Evolutionary conservation across 176 grass and related monocot genomes (phyloP), one percentile per base, ranked within the genome.

Genomic region (Bromus sterilis): DNA sequence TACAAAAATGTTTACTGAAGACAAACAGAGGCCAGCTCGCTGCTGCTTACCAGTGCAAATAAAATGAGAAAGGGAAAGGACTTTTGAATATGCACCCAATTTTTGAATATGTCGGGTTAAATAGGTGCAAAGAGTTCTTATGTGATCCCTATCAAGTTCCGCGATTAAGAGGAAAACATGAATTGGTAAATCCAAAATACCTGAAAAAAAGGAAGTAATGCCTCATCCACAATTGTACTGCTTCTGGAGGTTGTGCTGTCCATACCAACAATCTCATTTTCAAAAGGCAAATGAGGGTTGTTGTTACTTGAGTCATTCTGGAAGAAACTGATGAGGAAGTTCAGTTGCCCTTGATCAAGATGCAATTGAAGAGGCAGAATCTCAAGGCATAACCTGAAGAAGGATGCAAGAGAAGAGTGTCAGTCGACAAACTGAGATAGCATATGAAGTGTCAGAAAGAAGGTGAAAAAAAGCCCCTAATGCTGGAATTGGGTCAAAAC

Each of bases 191-290:
- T 65, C 64, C n/a, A 61, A 83, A 76, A 85, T 83, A 93, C 96
- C 96, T 99, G 96, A 86, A 99, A 99, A 74, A 99, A 99, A 74
- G 96, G 96, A 86, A 99, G 96, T 40, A 99, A 78, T 58, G 96
- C 93, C 84, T 95, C 96, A 57, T 91, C 93, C 30, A 79, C 89
- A 71, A 99, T 84, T 77, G 76, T 67, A 67, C 86, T 75, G 63
- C 87, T 87, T 72, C 44, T 82, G 67, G 62, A 91, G 31, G 32
- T 87, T 79, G 73, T 89, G 42, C 56, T 86, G n/a, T 82, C 80
- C 14, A 42, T 79, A 48, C 51, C 55, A 71, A 60, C 32, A 49
- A 78, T 87, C 69, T 92, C 86, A 87, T 74, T 84, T 51, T 87
- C 79, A 2, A 80, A 69, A 87, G 84, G 58, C 37, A 85, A 44